Conservation (phyloP, 2,329 filamentous ascomycete species). For the Aureobasidium musti region DNA sequence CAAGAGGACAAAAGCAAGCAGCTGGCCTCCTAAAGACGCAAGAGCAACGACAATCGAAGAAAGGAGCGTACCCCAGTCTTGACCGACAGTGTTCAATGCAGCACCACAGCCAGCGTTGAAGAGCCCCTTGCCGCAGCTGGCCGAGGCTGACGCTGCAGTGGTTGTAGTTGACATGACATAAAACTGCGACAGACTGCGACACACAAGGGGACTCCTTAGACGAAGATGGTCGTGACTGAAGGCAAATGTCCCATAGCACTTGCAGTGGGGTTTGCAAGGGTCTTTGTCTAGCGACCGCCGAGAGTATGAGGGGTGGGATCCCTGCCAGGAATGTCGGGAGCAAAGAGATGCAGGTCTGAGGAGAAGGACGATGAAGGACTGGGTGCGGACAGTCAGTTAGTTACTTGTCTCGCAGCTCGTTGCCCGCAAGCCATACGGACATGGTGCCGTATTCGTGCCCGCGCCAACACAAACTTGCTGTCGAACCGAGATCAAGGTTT, state of each 20-base stretch:
- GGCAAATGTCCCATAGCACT: conserved; percentile 8
- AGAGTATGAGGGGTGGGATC: background rate
- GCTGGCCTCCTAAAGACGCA: conserved; percentile 47
- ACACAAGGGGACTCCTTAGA: background rate
- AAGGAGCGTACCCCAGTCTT: conserved; percentile 42
- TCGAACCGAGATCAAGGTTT: conserved; percentile 21
- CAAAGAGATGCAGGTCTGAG: conserved; percentile 9
- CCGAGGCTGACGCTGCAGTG: background rate
- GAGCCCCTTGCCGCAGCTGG: background rate
- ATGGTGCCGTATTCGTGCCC: background rate
- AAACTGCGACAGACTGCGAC: background rate
- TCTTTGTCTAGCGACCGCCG: background rate
- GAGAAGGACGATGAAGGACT: background rate
- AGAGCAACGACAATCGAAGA: conserved; percentile 43
- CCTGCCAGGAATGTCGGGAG: background rate
- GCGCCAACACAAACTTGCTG: conserved; percentile 21
- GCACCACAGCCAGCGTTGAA: conserved; percentile 18
- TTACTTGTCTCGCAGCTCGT: background rate
- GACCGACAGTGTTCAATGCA: conserved; percentile 13
- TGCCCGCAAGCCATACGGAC: background rate
- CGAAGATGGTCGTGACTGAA: background rate
- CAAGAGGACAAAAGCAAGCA: conserved; percentile 72
- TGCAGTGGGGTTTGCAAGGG: background rate
- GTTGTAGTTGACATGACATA: conserved; percentile 5
- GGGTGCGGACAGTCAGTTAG: background rate